Conservation (phyloP, 495 filamentous ascomycete species). For the Xylaria scruposa region DNA sequence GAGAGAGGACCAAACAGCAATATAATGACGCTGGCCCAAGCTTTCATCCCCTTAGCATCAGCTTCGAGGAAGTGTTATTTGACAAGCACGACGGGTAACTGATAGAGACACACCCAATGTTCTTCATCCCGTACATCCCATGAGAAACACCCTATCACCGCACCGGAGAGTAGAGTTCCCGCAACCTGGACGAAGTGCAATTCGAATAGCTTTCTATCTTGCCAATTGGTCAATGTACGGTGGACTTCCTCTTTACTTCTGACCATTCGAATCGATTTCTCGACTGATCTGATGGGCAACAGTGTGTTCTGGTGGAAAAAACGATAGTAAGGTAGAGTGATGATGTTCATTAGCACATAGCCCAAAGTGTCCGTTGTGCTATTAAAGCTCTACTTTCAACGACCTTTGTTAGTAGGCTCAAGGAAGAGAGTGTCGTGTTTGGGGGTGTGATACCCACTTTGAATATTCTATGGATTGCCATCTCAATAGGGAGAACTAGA, state of each 20-base stretch:
- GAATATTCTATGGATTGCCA: not conserved
- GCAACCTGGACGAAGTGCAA: slow-evolving; percentile 43
- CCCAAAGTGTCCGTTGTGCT: not conserved
- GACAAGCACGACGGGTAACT: not conserved
- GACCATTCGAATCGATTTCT: slow-evolving; percentile 7
- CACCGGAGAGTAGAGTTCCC: slow-evolving; percentile 40
- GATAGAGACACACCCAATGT: slow-evolving; percentile 35
- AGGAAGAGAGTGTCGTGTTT: not conserved
- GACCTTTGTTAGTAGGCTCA: not conserved
- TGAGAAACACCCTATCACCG: slow-evolving; percentile 43
- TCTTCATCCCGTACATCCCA: slow-evolving; percentile 33
- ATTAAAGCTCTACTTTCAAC: not conserved
- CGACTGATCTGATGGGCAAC: slow-evolving; percentile 25
- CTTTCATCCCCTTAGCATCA: not conserved
- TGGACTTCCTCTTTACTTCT: slow-evolving; percentile 13
- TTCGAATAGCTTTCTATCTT: slow-evolving; percentile 38
- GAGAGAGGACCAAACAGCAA: slow-evolving; percentile 39
- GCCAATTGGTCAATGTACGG: slow-evolving; percentile 34
- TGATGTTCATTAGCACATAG: slow-evolving; percentile 17
- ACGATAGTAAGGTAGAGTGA: slow-evolving; percentile 29
- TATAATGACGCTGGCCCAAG: slow-evolving; percentile 38
- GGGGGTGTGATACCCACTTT: not conserved
- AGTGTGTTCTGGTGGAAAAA: slow-evolving; percentile 32
- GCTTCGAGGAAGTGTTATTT: not conserved
- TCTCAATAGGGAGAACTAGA: not conserved